Base-by-base conservation (phyloP, 257 asterid species). In the Solanum gandarillasii region DNA sequence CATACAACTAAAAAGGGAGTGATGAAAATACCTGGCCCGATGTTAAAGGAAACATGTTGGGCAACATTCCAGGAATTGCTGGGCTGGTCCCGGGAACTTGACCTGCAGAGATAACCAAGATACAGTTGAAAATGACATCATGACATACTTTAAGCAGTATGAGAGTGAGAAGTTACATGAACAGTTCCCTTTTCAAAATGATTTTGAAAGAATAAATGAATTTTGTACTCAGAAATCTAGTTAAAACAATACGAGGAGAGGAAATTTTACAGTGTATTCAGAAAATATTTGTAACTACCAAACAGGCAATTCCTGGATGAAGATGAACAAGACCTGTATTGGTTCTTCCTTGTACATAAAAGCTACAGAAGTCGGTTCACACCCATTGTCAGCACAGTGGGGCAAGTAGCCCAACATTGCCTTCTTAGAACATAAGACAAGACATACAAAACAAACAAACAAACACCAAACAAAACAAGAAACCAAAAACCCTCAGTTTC, bases 281-380 rank as follows among this genome's bases (percentile, higher is more conserved):
- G 87, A 89, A 83, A 90, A 87, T 91, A 90, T 90, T 89, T 89
- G 84, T 89, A 90, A 91, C 95, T 92, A 94, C 93, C 92, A 92
- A 93, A 90, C 96, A 92, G 90, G 95, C 95, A 92, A 91, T 92
- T 94, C 98, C 98, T 93, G 94, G 98, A 91, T 93, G 97, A 94
- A 95, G 98, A 95, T 97, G 96, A 93, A 95, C 96, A 96, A 88
- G 95, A 97, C 99, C 99, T 97, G 99, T 92, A 87, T 91, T 92
- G 93, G 89, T 94, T 94, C 98, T 93, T 91, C 98, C 94, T 92
- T 94, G 98, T 91, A 96, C 95, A 95, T 94, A 91, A 92, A 95
- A 96, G 99, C 99, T 97, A 97, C 96, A 95, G 99, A 93, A 91
- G 98, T 95, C 98, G 92, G 97, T 97, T 95, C 99, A 97, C 94